Base-by-base conservation (phyloP, 2,329 filamentous ascomycete species). In the Hypomyces perniciosus region DNA sequence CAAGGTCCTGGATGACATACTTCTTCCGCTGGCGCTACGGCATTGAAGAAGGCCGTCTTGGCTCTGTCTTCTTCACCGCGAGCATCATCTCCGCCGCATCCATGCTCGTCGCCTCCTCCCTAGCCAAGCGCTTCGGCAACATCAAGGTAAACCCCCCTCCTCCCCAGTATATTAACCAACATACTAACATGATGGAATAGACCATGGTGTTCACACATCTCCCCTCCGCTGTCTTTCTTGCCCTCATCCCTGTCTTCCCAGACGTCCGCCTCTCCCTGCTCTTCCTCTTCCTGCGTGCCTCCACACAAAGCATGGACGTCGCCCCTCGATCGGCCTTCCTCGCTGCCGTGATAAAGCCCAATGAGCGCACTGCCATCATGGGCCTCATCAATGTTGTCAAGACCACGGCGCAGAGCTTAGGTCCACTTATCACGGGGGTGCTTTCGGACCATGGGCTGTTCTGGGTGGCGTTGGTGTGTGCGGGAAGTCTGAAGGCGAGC, bases 191-290 rank as follows among this genome's bases (percentile, higher is more conserved):
- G 20, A 5, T 50, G 12, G 1, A 43, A 33, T 54, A 82, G 72
- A 88, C 85, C 1, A 89, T 89, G 85, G 84, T 86, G 7, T 86
- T 87, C 60, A 88, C 85, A 0, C 85, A 89, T 58, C 71, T 89
- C 0, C 86, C 86, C 0, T 86, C 84, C 0, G 74, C 85, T 6
- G 66, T 88, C 28, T 84, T 83, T 56, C 74, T 88, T 1, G 71
- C 79, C 10, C 65, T 88, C 20, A 80, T 89, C 26, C 79, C 82
- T 0, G 59, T 84, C 1, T 81, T 83, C 0, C 65, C 70, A 20
- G 70, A 73, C 4, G 67, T 82, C 0, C 70, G 70, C 8, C 54
- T 83, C 5, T 76, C 84, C 0, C 72, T 87, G 42, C 64, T 73
- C 0, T 79, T 89, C 50, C 70, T 88, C 8, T 65, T 85, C 12